These are phyloP conservation scores for Sporothrix sp. DNA, from an alignment of 2,329 filamentous ascomycete genomes.

Conservation along the genomic window DNA sequence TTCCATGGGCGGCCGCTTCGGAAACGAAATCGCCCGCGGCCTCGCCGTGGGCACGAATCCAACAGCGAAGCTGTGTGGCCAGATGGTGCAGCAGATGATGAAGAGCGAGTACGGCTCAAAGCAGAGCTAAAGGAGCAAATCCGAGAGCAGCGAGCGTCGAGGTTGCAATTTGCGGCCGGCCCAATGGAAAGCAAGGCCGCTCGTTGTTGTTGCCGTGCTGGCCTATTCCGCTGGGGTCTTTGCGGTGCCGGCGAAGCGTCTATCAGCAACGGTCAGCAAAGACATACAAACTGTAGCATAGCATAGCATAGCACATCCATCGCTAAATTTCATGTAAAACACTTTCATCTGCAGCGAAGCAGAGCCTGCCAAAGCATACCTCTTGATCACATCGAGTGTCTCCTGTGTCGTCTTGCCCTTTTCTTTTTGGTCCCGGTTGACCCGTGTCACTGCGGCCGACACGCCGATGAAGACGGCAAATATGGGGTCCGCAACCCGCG, in stretches of 20 bases:
- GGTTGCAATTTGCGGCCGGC: too few relatives aligned
- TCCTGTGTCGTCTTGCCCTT: slow-evolving; percentile 44
- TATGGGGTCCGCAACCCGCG: slow-evolving; percentile 47
- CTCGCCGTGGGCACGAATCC: slow-evolving; percentile 57
- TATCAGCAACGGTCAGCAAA: too few relatives aligned
- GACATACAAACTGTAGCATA: background rate
- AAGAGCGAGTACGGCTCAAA: slow-evolving; percentile 56
- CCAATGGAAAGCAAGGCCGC: background rate
- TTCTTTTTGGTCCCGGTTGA: slow-evolving; percentile 51
- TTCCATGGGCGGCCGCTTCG: slow-evolving; percentile 53
- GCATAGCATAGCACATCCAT: background rate
- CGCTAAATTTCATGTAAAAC: too few relatives aligned
- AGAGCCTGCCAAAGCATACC: slow-evolving; percentile 23
- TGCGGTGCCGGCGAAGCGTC: slow-evolving; percentile 6
- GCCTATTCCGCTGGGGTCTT: slow-evolving; percentile 4
- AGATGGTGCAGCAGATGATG: slow-evolving; percentile 61
- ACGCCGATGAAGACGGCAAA: slow-evolving; percentile 49
- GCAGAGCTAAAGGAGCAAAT: too few relatives aligned
- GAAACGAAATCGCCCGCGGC: slow-evolving; percentile 54
- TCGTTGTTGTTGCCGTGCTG: background rate
- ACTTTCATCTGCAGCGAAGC: too few relatives aligned
- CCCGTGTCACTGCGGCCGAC: slow-evolving; percentile 44
- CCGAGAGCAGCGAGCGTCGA: too few relatives aligned
- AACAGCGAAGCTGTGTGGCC: slow-evolving; percentile 58
- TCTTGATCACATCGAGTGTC: slow-evolving; percentile 38